These are phyloP conservation scores for Aspergillus latus DNA, from an alignment of 2,329 filamentous ascomycete genomes.

Conservation along the genomic window DNA sequence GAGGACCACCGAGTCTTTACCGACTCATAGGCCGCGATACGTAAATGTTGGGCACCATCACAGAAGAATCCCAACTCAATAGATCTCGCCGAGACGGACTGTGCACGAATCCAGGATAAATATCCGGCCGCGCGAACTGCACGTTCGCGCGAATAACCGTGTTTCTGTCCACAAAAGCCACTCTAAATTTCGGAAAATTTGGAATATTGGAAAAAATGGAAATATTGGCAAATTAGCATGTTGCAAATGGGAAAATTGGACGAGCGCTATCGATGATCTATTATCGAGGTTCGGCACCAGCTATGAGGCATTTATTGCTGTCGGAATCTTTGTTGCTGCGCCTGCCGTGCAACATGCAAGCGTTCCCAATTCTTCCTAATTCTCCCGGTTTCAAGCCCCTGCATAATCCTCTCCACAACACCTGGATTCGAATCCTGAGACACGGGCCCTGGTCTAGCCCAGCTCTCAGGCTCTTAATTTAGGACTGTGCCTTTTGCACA, in stretches of 20 bases:
- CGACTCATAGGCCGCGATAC: too few relatives aligned
- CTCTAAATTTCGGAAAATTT: neutral
- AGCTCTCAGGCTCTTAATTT: neutral
- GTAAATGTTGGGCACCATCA: neutral
- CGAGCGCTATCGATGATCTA: neutral
- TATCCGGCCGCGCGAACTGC: neutral
- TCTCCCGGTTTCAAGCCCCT: constrained; percentile 14
- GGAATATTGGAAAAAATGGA: too few relatives aligned
- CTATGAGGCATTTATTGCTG: constrained; percentile 11
- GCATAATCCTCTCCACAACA: constrained; percentile 1
- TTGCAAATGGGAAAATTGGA: neutral
- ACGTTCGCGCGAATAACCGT: too few relatives aligned
- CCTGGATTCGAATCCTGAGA: neutral
- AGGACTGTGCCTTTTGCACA: constrained; percentile 6
- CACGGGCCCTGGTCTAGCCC: constrained; percentile 12
- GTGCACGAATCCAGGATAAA: neutral
- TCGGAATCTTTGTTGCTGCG: neutral
- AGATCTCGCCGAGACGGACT: neutral
- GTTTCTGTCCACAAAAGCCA: too few relatives aligned
- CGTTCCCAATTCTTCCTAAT: constrained; percentile 5
- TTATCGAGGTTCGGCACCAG: neutral
- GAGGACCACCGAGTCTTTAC: too few relatives aligned
- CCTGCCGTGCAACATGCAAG: neutral
- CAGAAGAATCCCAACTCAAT: neutral
- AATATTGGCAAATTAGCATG: too few relatives aligned